Percentiles rank a stretch among this genome's conserved stretches.
Conservation (phyloP, 1,284 basidiomycete species). For the Papiliotrema nemorosa region DNA sequence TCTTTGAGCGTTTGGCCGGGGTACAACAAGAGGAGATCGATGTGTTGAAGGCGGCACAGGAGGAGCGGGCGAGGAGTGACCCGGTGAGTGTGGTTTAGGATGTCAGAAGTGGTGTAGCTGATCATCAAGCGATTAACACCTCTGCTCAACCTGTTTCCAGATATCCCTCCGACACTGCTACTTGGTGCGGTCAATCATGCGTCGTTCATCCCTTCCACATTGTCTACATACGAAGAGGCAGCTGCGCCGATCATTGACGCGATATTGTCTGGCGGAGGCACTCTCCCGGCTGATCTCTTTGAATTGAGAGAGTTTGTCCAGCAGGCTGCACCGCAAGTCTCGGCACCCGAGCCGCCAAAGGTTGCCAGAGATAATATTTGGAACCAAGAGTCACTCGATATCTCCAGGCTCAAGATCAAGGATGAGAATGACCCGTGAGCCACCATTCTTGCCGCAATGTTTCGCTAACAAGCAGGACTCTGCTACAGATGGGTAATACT, state of each 20-base stretch:
- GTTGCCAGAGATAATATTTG: slow-evolving; percentile 61
- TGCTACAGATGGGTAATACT: slow-evolving; percentile 53
- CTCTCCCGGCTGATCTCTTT: slow-evolving; percentile 34
- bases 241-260: slow-evolving; percentile 42
- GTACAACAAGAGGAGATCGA: slow-evolving; percentile 16
- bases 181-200: slow-evolving; percentile 43
- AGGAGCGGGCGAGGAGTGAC: slow-evolving; percentile 13
- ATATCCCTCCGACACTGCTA: slow-evolving; percentile 36
- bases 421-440: slow-evolving; percentile 46
- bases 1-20: slow-evolving; percentile 3
- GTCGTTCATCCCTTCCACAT: slow-evolving; percentile 20
- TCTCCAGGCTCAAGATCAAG: slow-evolving; percentile 60
- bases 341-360: slow-evolving; percentile 31
- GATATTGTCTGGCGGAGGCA: slow-evolving; percentile 34
- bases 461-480: not conserved
- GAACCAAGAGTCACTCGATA: slow-evolving; percentile 64
- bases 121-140: slow-evolving; percentile 24
- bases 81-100: slow-evolving; percentile 15
- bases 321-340: not conserved
- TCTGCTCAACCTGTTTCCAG: slow-evolving; percentile 39
- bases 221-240: slow-evolving; percentile 25
- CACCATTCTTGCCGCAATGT: not conserved
- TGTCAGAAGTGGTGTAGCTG: not conserved
- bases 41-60: slow-evolving; percentile 3
- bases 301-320: slow-evolving; percentile 28